A percentile compares a stretch with the other conserved stretches of the same genome.
phyloP scores from a whole-genome alignment of 2,329 filamentous ascomycete species.

The Fusarium odoratissimum region DNA sequence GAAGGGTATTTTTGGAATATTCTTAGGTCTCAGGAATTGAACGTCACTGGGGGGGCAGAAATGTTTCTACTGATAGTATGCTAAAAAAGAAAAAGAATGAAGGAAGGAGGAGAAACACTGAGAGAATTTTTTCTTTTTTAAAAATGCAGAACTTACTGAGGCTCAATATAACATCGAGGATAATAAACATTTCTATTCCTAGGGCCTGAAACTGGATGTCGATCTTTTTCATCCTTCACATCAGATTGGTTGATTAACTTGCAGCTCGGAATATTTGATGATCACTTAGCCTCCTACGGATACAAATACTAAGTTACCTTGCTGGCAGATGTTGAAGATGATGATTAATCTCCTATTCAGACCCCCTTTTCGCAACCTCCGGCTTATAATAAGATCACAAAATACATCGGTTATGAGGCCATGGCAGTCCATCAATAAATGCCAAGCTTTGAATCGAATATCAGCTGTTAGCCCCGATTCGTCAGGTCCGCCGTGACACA shows the following conservation, averaged over 20 bases:
- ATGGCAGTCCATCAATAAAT: not conserved
- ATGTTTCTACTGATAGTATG: not conserved
- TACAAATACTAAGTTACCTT: not conserved
- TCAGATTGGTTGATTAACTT: slow-evolving; percentile 3
- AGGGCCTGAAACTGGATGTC: not conserved
- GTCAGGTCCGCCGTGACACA: slow-evolving; percentile 18
- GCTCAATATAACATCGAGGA: not conserved
- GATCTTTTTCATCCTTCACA: slow-evolving; percentile 7
- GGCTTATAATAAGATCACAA: not conserved
- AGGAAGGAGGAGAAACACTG: not conserved
- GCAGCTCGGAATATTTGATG: not conserved
- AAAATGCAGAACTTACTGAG: not conserved
- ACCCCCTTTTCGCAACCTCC: not conserved
- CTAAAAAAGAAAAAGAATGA: not conserved
- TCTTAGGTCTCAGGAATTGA: not conserved
- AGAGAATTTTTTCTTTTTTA: too few species aligned
- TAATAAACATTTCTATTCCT: slow-evolving; percentile 5
- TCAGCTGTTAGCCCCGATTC: slow-evolving; percentile 33
- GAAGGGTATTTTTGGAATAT: slow-evolving; percentile 35
- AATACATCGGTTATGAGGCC: not conserved
- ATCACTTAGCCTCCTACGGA: not conserved
- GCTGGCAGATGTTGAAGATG: not conserved
- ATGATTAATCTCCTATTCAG: not conserved
- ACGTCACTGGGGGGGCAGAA: slow-evolving; percentile 6
- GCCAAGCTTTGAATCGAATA: slow-evolving; percentile 30